Evolutionary conservation across 1,139 yeast species (phyloP).

Genomic region (Suhomyces bokatorum): DNA sequence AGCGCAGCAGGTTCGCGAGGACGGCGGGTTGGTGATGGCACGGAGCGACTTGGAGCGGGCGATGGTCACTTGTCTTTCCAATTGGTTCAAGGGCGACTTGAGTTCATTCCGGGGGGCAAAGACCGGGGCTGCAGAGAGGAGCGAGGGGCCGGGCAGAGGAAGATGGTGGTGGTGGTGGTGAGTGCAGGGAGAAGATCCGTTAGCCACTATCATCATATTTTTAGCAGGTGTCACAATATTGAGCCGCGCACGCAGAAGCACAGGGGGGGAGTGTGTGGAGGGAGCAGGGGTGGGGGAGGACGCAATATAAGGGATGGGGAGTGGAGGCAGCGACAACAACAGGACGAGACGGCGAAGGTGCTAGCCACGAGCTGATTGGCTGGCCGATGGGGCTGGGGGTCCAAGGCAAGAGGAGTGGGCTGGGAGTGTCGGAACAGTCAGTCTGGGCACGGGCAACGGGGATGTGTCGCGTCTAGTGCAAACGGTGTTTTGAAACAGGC

Average conservation of each 20-base stretch:
- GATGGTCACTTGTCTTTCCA: conserved; percentile 17
- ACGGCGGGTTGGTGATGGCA: conserved; percentile 2
- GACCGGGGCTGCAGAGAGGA: conserved; percentile 1
- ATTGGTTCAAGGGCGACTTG: conserved; percentile 16
- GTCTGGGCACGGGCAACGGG: no score
- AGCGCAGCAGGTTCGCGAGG: background rate
- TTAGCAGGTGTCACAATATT: conserved; percentile 8
- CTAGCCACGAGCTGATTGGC: no score
- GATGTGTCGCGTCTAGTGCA: no score
- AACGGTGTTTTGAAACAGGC: no score
- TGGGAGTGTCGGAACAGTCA: no score
- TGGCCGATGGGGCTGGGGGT: no score
- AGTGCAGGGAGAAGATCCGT: conserved; percentile 4
- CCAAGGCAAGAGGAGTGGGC: no score
- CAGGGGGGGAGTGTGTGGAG: background rate
- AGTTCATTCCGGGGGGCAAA: conserved; percentile 6
- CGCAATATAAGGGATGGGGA: no score
- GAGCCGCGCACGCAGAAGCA: conserved; percentile 7
- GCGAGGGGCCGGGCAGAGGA: background rate
- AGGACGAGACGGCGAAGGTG: no score
- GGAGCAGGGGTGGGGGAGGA: background rate
- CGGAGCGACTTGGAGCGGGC: conserved; percentile 14
- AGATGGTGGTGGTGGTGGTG: background rate
- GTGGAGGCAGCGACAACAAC: no score
- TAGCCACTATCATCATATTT: conserved; percentile 11